Conservation (phyloP, 2,329 filamentous ascomycete species). For the Xylogone sp. region DNA sequence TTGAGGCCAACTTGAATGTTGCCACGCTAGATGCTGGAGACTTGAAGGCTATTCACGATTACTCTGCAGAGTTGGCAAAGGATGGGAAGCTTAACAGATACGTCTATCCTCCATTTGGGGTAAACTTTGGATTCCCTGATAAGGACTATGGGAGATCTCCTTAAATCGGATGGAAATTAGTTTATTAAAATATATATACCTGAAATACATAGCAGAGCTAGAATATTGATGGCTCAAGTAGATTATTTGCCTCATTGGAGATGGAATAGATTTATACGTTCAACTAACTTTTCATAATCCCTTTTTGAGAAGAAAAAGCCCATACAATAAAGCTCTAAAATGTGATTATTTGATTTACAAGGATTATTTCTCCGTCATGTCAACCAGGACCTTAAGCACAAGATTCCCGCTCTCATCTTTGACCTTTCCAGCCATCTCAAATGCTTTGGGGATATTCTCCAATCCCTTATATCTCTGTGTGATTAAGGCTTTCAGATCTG, state of each 20-base stretch:
- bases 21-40: slow-evolving; percentile 64
- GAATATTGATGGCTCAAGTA: not conserved
- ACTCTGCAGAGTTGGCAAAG: slow-evolving; percentile 44
- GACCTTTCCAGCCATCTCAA: slow-evolving; percentile 74
- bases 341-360: not conserved
- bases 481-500: slow-evolving; percentile 76
- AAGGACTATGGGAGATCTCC: slow-evolving; percentile 3
- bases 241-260: not conserved
- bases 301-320: no score
- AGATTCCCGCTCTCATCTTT: slow-evolving; percentile 28
- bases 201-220: no score
- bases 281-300: no score
- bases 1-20: slow-evolving; percentile 66
- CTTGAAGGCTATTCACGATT: slow-evolving; percentile 50
- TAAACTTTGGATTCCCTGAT: slow-evolving; percentile 71
- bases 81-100: slow-evolving; percentile 55
- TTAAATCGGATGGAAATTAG: no score
- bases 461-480: slow-evolving; percentile 77
- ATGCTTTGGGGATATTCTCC: slow-evolving; percentile 82
- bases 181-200: no score
- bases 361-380: slow-evolving; percentile 10
- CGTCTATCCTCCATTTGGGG: slow-evolving; percentile 65
- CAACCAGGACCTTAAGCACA: slow-evolving; percentile 29
- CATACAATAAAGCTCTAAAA: not conserved
- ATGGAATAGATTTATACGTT: not conserved